A percentile compares a stretch with the other conserved stretches of the same genome.
These are phyloP conservation scores for Curvularia hawaiiensis DNA, from an alignment of 2,329 filamentous ascomycete species.

Conservation along the genomic window DNA sequence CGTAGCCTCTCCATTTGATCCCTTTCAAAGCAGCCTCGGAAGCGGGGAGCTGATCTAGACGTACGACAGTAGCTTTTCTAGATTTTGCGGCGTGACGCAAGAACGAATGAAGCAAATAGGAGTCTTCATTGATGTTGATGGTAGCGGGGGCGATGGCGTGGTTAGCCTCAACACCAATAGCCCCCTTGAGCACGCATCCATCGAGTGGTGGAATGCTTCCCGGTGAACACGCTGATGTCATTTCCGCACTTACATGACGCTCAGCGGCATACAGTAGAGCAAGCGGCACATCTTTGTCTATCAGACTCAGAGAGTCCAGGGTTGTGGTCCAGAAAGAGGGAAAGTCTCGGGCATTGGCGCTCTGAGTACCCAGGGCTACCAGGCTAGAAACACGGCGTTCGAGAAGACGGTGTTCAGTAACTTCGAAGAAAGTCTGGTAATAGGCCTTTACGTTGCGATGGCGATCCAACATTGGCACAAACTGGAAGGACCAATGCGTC, in stretches of 20 bases:
- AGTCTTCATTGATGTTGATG: slow-evolving; percentile 32
- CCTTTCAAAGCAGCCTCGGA: slow-evolving; percentile 30
- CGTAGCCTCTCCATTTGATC: slow-evolving; percentile 44
- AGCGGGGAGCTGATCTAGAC: slow-evolving; percentile 36
- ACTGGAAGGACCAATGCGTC: slow-evolving; percentile 78
- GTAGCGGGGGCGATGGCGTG: slow-evolving; percentile 34
- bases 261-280: slow-evolving; percentile 34
- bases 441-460: slow-evolving; percentile 73
- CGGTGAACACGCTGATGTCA: slow-evolving; percentile 24
- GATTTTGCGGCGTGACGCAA: slow-evolving; percentile 35
- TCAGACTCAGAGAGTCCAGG: slow-evolving; percentile 68
- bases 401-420: slow-evolving; percentile 59
- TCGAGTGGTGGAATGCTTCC: slow-evolving; percentile 16
- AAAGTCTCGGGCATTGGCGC: slow-evolving; percentile 69
- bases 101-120: slow-evolving; percentile 28
- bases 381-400: slow-evolving; percentile 46
- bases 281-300: slow-evolving; percentile 58
- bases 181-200: slow-evolving; percentile 32
- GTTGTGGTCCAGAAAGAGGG: slow-evolving; percentile 73
- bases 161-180: slow-evolving; percentile 28
- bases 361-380: slow-evolving; percentile 74
- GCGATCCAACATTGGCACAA: slow-evolving; percentile 72
- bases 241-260: slow-evolving; percentile 16
- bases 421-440: slow-evolving; percentile 79
- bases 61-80: slow-evolving; percentile 35